Evolutionary conservation across 768 basidiomycete species (phyloP).

Genomic region (Suillus decipiens): DNA sequence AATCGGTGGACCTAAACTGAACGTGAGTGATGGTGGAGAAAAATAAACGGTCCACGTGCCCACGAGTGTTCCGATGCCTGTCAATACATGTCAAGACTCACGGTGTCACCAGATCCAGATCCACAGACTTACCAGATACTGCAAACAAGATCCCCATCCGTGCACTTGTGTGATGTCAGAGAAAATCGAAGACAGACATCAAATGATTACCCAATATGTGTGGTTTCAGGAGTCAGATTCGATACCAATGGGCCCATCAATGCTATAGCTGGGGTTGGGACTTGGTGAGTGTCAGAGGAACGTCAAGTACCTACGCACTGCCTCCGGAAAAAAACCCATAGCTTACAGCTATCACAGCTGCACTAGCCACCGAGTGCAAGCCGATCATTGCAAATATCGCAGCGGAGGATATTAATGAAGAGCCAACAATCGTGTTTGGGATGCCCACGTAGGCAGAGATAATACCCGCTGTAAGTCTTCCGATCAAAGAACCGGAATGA

Average conservation of each 20-base stretch:
- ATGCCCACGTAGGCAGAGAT: slow-evolving; percentile 43
- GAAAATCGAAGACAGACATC: not conserved
- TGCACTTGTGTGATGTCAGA: slow-evolving; percentile 18
- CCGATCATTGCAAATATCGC: slow-evolving; percentile 47
- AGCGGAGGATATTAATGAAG: slow-evolving; percentile 34
- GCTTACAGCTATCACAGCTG: slow-evolving; percentile 40
- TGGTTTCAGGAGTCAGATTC: slow-evolving; percentile 42
- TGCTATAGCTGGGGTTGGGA: slow-evolving; percentile 33
- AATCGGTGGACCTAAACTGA: slow-evolving; percentile 50
- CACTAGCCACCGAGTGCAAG: slow-evolving; percentile 38
- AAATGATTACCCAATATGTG: slow-evolving; percentile 49
- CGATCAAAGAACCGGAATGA: slow-evolving; percentile 37
- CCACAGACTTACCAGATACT: slow-evolving; percentile 36
- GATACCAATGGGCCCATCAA: slow-evolving; percentile 48
- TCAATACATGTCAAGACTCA: not conserved
- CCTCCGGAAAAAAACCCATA: slow-evolving; percentile 54
- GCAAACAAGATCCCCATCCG: slow-evolving; percentile 52
- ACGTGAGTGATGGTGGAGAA: slow-evolving; percentile 22
- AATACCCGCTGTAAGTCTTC: slow-evolving; percentile 38
- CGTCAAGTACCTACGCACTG: slow-evolving; percentile 22
- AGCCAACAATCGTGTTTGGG: slow-evolving; percentile 43
- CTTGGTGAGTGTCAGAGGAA: not conserved
- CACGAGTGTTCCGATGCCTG: slow-evolving; percentile 30
- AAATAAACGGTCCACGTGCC: slow-evolving; percentile 11
- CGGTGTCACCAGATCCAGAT: slow-evolving; percentile 5